phyloP scores from a whole-genome alignment of 23 red algal species.

The Gracilaria caudata region DNA sequence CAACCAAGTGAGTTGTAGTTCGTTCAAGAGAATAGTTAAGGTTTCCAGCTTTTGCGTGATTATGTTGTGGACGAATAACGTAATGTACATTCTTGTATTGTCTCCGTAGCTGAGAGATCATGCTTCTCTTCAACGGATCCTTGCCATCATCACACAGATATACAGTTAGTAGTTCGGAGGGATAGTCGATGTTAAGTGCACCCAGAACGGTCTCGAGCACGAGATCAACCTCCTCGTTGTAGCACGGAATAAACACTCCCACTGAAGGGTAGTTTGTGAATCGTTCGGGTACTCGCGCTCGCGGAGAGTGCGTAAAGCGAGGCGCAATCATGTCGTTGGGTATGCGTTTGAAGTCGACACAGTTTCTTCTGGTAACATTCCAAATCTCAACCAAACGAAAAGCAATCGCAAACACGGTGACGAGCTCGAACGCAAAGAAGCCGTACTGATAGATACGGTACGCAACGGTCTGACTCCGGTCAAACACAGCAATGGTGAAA shows the following conservation, averaged over 20 bases:
- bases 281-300: neutral
- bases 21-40: slow-evolving; percentile 61
- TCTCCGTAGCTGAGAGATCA: slow-evolving; percentile 61
- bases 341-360: slow-evolving; percentile 64
- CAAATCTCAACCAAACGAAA: slow-evolving; percentile 58
- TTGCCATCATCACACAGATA: slow-evolving; percentile 75
- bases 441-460: slow-evolving; percentile 53
- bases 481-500: slow-evolving; percentile 52
- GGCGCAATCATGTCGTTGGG: slow-evolving; percentile 42
- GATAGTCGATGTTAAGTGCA: slow-evolving; percentile 64
- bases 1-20: slow-evolving; percentile 56
- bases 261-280: slow-evolving; percentile 53
- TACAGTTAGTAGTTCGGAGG: slow-evolving; percentile 46
- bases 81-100: slow-evolving; percentile 70
- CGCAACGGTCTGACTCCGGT: neutral
- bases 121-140: slow-evolving; percentile 39
- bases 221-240: slow-evolving; percentile 72
- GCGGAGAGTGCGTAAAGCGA: neutral
- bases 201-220: slow-evolving; percentile 59
- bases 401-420: slow-evolving; percentile 22
- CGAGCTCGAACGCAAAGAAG: slow-evolving; percentile 63
- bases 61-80: slow-evolving; percentile 56
- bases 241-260: slow-evolving; percentile 66
- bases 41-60: slow-evolving; percentile 71
- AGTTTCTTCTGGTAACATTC: slow-evolving; percentile 51